Percentiles rank a stretch among this genome's conserved stretches.
These are phyloP conservation scores for Epithele typhae DNA, from an alignment of 768 basidiomycete genomes.

Conservation along the genomic window DNA sequence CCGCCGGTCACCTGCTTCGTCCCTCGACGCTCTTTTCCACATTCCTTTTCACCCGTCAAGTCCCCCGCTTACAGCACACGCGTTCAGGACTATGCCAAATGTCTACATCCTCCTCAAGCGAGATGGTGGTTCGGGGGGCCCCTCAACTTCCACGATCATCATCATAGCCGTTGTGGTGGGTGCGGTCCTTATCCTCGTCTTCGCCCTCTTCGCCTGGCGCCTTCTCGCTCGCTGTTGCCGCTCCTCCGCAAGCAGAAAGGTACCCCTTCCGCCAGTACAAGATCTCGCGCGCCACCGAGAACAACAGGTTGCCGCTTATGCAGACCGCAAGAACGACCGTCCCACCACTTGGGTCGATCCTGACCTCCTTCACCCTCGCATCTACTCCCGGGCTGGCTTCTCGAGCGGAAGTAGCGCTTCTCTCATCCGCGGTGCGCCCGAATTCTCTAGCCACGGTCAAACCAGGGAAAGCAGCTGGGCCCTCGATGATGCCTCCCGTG, in stretches of 20 bases:
- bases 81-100: slow-evolving; percentile 4
- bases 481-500: slow-evolving; percentile 18
- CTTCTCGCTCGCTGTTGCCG: slow-evolving; percentile 32
- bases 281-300: slow-evolving; percentile 60
- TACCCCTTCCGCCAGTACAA: slow-evolving; percentile 61
- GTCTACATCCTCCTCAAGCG: slow-evolving; percentile 8
- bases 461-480: slow-evolving; percentile 16
- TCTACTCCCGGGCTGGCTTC: slow-evolving; percentile 10
- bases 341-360: slow-evolving; percentile 22
- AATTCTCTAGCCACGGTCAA: slow-evolving; percentile 3
- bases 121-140: slow-evolving; percentile 14
- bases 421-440: slow-evolving; percentile 13
- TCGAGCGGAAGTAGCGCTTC: slow-evolving; percentile 18
- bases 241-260: slow-evolving; percentile 27
- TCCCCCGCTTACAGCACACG: background rate
- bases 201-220: slow-evolving; percentile 34
- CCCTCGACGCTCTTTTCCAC: slow-evolving; percentile 3
- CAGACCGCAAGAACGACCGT: slow-evolving; percentile 22
- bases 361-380: slow-evolving; percentile 10
- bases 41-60: background rate
- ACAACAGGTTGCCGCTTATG: slow-evolving; percentile 40
- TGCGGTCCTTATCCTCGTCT: slow-evolving; percentile 36
- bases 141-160: slow-evolving; percentile 33
- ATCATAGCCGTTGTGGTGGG: slow-evolving; percentile 47
- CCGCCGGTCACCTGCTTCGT: slow-evolving; percentile 1